Percentiles rank a stretch among this genome's conserved stretches.
phyloP scores from a whole-genome alignment of 2,329 filamentous ascomycete genomes.

The Alternaria sp. region DNA sequence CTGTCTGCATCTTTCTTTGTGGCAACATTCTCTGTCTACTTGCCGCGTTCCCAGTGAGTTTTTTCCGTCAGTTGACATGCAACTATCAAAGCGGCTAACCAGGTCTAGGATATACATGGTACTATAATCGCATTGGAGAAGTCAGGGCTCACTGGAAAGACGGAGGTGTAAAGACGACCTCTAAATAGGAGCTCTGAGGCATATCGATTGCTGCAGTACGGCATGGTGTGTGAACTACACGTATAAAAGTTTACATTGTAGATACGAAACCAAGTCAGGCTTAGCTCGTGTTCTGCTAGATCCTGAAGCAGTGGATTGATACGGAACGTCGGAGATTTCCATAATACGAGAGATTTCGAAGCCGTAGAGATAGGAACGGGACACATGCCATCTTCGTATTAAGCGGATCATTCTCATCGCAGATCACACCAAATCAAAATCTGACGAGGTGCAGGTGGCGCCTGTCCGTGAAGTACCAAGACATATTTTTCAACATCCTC shows the following conservation, averaged over 20 bases:
- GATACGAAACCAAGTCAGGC: not conserved
- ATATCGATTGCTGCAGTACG: not conserved
- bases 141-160: not conserved
- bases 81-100: not conserved
- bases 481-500: not conserved
- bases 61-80: not conserved
- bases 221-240: not conserved
- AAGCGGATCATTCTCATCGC: not conserved
- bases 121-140: not conserved
- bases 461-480: not conserved
- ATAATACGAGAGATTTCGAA: not conserved
- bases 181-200: not conserved
- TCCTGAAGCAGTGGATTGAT: not conserved
- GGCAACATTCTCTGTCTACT: slow-evolving; percentile 2
- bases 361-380: not conserved
- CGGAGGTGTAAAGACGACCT: not conserved
- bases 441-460: not conserved
- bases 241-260: not conserved
- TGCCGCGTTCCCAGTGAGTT: slow-evolving; percentile 6
- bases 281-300: not conserved
- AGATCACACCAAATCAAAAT: not conserved
- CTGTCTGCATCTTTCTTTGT: not conserved
- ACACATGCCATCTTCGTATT: not conserved
- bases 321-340: not conserved
- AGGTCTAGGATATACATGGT: not conserved